Percentiles rank a stretch among this genome's conserved stretches.
Conservation (phyloP, 768 basidiomycete genomes). For the Clavaria fumosa region DNA sequence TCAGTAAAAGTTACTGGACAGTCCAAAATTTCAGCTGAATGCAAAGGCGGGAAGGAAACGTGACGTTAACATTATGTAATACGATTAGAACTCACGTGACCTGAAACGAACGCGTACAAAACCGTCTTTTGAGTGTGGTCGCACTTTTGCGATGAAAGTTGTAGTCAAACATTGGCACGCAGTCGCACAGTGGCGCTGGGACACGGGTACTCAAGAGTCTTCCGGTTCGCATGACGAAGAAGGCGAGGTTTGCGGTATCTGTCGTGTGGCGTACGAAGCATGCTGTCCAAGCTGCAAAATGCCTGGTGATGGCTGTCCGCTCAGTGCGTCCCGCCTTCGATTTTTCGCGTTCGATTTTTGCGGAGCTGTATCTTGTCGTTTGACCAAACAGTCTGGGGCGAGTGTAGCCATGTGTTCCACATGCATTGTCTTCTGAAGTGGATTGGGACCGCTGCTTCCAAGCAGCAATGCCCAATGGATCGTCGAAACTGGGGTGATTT, state of each 20-base stretch:
- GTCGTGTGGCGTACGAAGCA: conserved; percentile 82
- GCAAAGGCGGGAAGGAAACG: too few relatives aligned
- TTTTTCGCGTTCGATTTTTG: neutral
- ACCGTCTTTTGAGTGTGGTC: too few relatives aligned
- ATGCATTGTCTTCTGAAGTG: conserved; percentile 98
- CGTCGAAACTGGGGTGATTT: conserved; percentile 89
- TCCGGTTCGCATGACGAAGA: conserved; percentile 30
- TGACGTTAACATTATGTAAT: too few relatives aligned
- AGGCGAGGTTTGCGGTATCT: conserved; percentile 69
- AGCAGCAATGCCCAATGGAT: conserved; percentile 99
- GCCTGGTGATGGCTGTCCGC: conserved; percentile 90
- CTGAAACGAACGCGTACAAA: too few relatives aligned
- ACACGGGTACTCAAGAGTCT: conserved; percentile 28
- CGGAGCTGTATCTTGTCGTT: neutral
- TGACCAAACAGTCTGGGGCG: conserved; percentile 69
- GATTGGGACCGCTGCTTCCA: conserved; percentile 79
- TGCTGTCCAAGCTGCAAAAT: conserved; percentile 94
- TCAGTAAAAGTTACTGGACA: too few relatives aligned
- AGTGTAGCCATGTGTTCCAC: conserved; percentile 95
- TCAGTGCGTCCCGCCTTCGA: conserved; percentile 39
- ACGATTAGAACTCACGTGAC: too few relatives aligned
- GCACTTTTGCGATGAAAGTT: conserved; percentile 64
- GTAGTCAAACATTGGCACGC: conserved; percentile 76
- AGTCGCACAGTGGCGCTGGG: conserved; percentile 84
- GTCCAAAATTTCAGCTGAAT: too few relatives aligned